These are phyloP conservation scores for Zalerion maritima DNA, from an alignment of 495 filamentous ascomycete genomes.

Conservation along the genomic window DNA sequence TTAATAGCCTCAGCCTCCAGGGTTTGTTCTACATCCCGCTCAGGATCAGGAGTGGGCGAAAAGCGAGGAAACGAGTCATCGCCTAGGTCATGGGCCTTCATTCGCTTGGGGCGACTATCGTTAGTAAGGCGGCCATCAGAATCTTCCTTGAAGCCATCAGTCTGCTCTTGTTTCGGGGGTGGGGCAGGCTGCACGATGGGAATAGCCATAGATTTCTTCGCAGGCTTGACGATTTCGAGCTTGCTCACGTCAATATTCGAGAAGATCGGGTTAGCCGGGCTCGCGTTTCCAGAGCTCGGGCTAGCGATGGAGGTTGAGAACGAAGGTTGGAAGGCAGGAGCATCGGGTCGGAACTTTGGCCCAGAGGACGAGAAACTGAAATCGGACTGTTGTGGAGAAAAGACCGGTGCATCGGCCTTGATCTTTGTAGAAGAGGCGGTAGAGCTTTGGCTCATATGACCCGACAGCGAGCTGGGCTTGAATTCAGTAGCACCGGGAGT, in stretches of 20 bases:
- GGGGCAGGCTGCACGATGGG: constrained; percentile 58
- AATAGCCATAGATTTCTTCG: constrained; percentile 64
- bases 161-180: not conserved
- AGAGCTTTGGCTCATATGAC: constrained; percentile 24
- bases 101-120: constrained; percentile 56
- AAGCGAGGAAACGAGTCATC: constrained; percentile 57
- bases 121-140: constrained; percentile 38
- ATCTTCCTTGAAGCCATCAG: constrained; percentile 27
- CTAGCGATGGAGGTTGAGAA: constrained; percentile 25
- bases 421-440: constrained; percentile 30
- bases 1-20: constrained; percentile 17
- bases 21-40: constrained; percentile 25
- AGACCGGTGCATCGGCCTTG: constrained; percentile 55
- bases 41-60: constrained; percentile 41
- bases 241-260: constrained; percentile 49
- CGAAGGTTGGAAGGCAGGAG: constrained; percentile 62
- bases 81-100: constrained; percentile 41
- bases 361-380: constrained; percentile 61
- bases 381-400: constrained; percentile 51
- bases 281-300: constrained; percentile 18
- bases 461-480: too few relatives aligned
- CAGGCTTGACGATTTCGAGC: constrained; percentile 43
- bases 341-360: constrained; percentile 65
- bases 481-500: too few relatives aligned
- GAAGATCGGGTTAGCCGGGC: constrained; percentile 45